phyloP scores from a whole-genome alignment of 129 eudicot species.

The carrot (Daucus carota) region DH1_v3.0 NC_030383.2:14084001-14084500 shows the following conservation, averaged over 20 bases:
- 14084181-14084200: slow-evolving; percentile 70
- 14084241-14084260: not conserved
- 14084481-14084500: no score
- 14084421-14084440: no score
- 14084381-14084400: slow-evolving; percentile 54
- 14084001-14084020: slow-evolving; percentile 37
- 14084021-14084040: slow-evolving; percentile 85
- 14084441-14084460: no score
- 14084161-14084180: slow-evolving; percentile 75
- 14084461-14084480: no score
- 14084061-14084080: slow-evolving; percentile 67
- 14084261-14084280: not conserved
- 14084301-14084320: slow-evolving; percentile 91
- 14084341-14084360: slow-evolving; percentile 85
- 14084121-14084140: slow-evolving; percentile 89
- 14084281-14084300: slow-evolving; percentile 80
- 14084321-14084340: slow-evolving; percentile 89
- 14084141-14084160: slow-evolving; percentile 68
- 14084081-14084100: slow-evolving; percentile 63
- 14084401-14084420: no score
- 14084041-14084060: slow-evolving; percentile 79
- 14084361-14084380: slow-evolving; percentile 89
- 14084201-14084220: slow-evolving; percentile 19
- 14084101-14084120: slow-evolving; percentile 88
- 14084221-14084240: not conserved